Percentiles rank a stretch among this genome's conserved stretches.
phyloP scores from a whole-genome alignment of 2,329 filamentous ascomycete genomes.

The Fusarium miscanthi region DNA sequence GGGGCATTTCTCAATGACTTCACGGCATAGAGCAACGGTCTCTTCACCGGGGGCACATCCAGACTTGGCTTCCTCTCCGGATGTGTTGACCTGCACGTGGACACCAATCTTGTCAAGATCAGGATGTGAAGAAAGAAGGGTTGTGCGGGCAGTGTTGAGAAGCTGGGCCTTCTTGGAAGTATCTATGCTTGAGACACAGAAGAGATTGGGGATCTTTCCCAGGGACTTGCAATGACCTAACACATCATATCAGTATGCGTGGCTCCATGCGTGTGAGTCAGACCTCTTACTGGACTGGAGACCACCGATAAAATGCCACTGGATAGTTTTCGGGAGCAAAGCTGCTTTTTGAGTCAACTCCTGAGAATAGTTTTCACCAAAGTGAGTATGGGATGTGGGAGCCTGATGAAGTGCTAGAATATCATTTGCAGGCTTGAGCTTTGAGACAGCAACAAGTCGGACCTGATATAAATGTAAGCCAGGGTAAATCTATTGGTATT shows the following conservation, averaged over 20 bases:
- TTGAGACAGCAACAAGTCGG: conserved; percentile 93
- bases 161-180: conserved; percentile 85
- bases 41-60: conserved; percentile 77
- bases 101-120: conserved; percentile 68
- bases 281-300: conserved; percentile 74
- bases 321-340: conserved; percentile 78
- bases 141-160: conserved; percentile 79
- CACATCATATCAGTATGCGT: conserved; percentile 10
- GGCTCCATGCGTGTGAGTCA: neutral
- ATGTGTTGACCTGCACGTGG: conserved; percentile 96
- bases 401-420: conserved; percentile 82
- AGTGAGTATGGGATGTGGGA: conserved; percentile 74
- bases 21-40: conserved; percentile 72
- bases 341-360: conserved; percentile 89
- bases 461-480: conserved; percentile 61
- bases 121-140: conserved; percentile 58
- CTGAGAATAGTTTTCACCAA: conserved; percentile 96
- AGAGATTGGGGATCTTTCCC: conserved; percentile 88
- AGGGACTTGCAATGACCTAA: conserved; percentile 89
- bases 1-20: conserved; percentile 77
- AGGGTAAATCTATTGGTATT: neutral
- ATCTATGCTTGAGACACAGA: conserved; percentile 92
- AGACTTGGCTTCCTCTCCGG: conserved; percentile 85
- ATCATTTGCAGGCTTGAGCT: conserved; percentile 93
- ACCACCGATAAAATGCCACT: conserved; percentile 97